These are phyloP conservation scores for Xylariaceae sp. DNA, from an alignment of 2,329 filamentous ascomycete species.

Conservation along the genomic window DNA sequence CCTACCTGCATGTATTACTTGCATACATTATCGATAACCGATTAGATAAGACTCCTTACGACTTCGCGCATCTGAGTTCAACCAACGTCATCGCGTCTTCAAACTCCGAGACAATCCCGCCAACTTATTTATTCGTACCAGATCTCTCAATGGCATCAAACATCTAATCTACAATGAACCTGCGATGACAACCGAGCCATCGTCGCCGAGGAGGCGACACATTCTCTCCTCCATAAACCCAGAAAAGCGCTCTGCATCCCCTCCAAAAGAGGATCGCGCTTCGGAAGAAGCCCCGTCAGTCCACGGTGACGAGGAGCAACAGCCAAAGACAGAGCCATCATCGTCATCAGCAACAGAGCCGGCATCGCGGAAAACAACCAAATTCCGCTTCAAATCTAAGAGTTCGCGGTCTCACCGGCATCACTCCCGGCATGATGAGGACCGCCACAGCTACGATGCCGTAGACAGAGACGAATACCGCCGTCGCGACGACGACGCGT, in stretches of 20 bases:
- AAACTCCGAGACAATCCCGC: not conserved
- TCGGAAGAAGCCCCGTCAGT: slow-evolving; percentile 10
- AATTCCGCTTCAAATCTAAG: slow-evolving; percentile 41
- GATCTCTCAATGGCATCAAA: not conserved
- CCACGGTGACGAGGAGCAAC: slow-evolving; percentile 14
- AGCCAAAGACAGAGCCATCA: slow-evolving; percentile 5
- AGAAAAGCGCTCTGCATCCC: slow-evolving; percentile 21
- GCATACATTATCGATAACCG: slow-evolving; percentile 7
- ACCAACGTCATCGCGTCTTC: slow-evolving; percentile 16
- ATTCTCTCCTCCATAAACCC: slow-evolving; percentile 33
- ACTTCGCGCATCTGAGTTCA: not conserved
- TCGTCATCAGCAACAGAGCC: slow-evolving; percentile 12
- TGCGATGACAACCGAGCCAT: slow-evolving; percentile 28
- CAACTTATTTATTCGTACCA: no score
- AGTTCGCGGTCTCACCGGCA: slow-evolving; percentile 27
- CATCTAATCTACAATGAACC: slow-evolving; percentile 18
- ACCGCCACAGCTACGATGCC: slow-evolving; percentile 3
- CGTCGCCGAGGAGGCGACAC: slow-evolving; percentile 33
- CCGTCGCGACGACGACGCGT: slow-evolving; percentile 7
- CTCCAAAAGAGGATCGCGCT: slow-evolving; percentile 15
- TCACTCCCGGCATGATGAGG: slow-evolving; percentile 16
- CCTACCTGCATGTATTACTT: not conserved
- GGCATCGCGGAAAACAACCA: slow-evolving; percentile 27
- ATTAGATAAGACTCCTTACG: slow-evolving; percentile 16
- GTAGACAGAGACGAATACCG: not conserved